phyloP scores from a whole-genome alignment of 2,329 filamentous ascomycete genomes.

The Cercospora sp. region DNA sequence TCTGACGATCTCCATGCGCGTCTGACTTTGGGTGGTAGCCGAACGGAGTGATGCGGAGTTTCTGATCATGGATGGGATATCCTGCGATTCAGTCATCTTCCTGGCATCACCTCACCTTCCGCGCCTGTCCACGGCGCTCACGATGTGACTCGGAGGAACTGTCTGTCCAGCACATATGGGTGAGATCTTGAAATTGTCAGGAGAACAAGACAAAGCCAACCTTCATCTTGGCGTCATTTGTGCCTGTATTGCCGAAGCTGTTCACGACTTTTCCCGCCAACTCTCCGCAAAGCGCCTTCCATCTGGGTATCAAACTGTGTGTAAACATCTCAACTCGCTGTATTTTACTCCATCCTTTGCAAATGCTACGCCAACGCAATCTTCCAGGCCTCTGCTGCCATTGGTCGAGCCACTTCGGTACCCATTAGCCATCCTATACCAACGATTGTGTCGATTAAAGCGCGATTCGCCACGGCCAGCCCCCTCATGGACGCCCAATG shows the following conservation, averaged over 20 bases:
- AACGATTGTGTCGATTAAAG: constrained; percentile 35
- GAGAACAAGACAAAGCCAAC: neutral
- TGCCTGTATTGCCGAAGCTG: constrained; percentile 1
- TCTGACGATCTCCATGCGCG: neutral
- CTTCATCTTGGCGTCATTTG: neutral
- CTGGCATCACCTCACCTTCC: neutral
- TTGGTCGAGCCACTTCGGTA: constrained; percentile 19
- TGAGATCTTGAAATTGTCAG: neutral
- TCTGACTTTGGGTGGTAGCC: neutral
- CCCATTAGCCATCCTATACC: constrained; percentile 43
- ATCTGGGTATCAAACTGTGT: constrained; percentile 1
- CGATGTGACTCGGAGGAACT: neutral
- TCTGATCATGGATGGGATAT: neutral
- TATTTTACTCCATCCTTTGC: neutral
- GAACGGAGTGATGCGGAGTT: neutral
- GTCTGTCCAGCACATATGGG: neutral
- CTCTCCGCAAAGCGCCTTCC: neutral
- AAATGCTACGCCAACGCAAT: constrained; percentile 4
- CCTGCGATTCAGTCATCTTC: neutral
- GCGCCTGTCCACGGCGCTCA: neutral
- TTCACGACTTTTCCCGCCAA: neutral
- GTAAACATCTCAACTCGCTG: neutral
- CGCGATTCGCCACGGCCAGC: constrained; percentile 32
- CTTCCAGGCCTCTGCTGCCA: constrained; percentile 12
- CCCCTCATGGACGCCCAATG: constrained; percentile 42